Evolutionary conservation across 148 eudicot species (phyloP), one percentile per base, ranked within the genome.

Genomic region (Diospyros lotus): DNA sequence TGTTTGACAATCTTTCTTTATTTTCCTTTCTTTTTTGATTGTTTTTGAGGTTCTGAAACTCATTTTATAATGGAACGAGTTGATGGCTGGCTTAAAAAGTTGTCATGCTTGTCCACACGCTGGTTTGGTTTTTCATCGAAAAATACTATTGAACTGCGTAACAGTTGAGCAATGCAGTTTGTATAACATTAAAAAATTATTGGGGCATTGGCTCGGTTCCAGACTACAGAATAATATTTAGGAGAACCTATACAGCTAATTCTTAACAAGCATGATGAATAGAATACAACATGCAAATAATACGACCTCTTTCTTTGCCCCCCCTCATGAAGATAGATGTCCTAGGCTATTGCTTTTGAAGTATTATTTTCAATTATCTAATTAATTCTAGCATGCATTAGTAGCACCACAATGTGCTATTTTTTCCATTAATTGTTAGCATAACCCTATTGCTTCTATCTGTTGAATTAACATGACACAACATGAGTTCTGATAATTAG

Each of bases 401-500:
- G 50, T 44, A 1, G 58, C 48, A 43, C 48, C 54, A 44, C 64
- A 8, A 18, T 53, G 71, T 65, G 1, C 62, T 43, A 28, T 44
- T 11, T 38, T 12, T 38, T 44, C 15, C 40, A 55, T 42, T 9
- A 7, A 45, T 50, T 7, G 11, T 73, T 64, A 12, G 5, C 28
- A 69, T 4, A 6, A 51, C 54, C 39, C 69, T 17, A 28, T 40
- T 52, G 55, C 13, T 61, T 63, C 43, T 13, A 28, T 9, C 53
- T 8, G 28, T 65, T 63, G 66, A 39, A 46, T 50, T 17, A 40
- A 38, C 39, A 52, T 53, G 44, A 17, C 50, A 52, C 17, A 56
- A 1, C 15, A 28, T 5, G 41, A 41, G 65, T 28, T 73, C 68
- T 78, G 53, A 78, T 78, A 45, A 6, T 61, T 62, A 2, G 54